Evolutionary conservation across 1,139 yeast species (phyloP).

Genomic region (Geotrichum reessii): DNA sequence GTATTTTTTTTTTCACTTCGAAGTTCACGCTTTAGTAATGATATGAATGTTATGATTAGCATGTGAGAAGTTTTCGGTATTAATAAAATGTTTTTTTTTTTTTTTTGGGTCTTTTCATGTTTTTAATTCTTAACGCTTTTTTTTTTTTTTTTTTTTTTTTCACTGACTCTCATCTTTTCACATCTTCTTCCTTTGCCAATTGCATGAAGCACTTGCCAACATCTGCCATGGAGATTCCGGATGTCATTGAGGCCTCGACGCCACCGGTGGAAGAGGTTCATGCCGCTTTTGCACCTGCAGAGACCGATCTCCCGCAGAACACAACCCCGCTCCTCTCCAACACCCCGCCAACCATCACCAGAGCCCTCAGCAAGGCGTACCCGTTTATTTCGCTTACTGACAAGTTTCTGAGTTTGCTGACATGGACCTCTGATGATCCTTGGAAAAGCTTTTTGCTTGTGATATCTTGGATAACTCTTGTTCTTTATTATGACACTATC

Average conservation of each 20-base stretch:
- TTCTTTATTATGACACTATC: slow-evolving; percentile 66
- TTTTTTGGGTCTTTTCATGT: background rate
- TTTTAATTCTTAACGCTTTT: background rate
- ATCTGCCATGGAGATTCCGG: slow-evolving; percentile 5
- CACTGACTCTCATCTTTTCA: background rate
- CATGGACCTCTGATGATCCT: slow-evolving; percentile 87
- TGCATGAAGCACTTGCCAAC: background rate
- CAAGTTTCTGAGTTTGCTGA: slow-evolving; percentile 60
- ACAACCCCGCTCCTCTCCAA: slow-evolving; percentile 39
- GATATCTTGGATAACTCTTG: slow-evolving; percentile 51
- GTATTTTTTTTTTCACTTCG: background rate
- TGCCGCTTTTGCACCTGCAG: slow-evolving; percentile 34
- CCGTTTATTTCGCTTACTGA: slow-evolving; percentile 75
- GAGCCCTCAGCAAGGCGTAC: slow-evolving; percentile 72
- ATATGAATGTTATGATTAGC: too few relatives aligned
- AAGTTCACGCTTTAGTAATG: too few relatives aligned
- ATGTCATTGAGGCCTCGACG: slow-evolving; percentile 9
- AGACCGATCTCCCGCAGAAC: slow-evolving; percentile 33
- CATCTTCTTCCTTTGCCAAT: background rate
- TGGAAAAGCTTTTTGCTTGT: slow-evolving; percentile 69
- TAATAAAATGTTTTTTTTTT: background rate
- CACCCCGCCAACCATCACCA: slow-evolving; percentile 88
- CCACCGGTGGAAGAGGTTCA: slow-evolving; percentile 19
- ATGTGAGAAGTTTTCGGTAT: background rate
- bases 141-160: background rate